Conservation (phyloP, 192 early-diverging fungal species). For the Coemansia sp. region DNA sequence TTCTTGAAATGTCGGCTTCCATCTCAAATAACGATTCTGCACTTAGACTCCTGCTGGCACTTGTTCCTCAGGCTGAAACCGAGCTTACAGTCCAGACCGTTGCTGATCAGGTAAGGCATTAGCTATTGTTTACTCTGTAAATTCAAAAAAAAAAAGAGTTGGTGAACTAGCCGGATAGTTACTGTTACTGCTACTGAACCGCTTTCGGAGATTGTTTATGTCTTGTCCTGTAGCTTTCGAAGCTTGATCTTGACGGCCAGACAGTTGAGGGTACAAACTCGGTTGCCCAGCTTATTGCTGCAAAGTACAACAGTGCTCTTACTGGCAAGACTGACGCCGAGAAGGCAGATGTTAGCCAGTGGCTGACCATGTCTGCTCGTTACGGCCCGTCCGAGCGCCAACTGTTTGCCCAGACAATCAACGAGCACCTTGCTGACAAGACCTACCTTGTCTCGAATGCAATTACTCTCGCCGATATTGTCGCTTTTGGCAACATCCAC, state of each 20-base stretch:
- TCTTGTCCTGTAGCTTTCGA: slow-evolving; percentile 25
- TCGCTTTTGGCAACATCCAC: slow-evolving; percentile 65
- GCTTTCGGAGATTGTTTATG: neutral
- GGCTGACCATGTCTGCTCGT: slow-evolving; percentile 53
- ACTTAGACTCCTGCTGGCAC: slow-evolving; percentile 41
- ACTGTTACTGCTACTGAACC: neutral
- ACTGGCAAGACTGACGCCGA: slow-evolving; percentile 35
- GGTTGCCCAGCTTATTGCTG: slow-evolving; percentile 35
- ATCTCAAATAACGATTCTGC: slow-evolving; percentile 41
- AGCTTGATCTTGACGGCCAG: slow-evolving; percentile 34
- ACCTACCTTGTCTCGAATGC: slow-evolving; percentile 68
- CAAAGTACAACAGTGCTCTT: slow-evolving; percentile 40
- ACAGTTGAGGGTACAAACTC: slow-evolving; percentile 44
- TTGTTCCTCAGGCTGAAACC: slow-evolving; percentile 31
- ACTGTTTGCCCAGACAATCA: slow-evolving; percentile 51
- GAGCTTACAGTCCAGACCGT: slow-evolving; percentile 30
- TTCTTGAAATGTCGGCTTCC: slow-evolving; percentile 31
- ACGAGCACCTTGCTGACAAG: slow-evolving; percentile 60
- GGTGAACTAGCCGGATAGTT: too few relatives aligned
- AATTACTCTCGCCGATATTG: slow-evolving; percentile 64
- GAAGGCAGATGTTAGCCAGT: slow-evolving; percentile 51
- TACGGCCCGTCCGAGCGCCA: slow-evolving; percentile 45
- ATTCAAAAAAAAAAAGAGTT: neutral
- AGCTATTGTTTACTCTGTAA: too few relatives aligned
- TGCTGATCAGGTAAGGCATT: slow-evolving; percentile 29